Percentiles rank a stretch among this genome's conserved stretches.
These are phyloP conservation scores for Lippia alba DNA, from an alignment of 305 asterid genomes.

Conservation along the genomic window DNA sequence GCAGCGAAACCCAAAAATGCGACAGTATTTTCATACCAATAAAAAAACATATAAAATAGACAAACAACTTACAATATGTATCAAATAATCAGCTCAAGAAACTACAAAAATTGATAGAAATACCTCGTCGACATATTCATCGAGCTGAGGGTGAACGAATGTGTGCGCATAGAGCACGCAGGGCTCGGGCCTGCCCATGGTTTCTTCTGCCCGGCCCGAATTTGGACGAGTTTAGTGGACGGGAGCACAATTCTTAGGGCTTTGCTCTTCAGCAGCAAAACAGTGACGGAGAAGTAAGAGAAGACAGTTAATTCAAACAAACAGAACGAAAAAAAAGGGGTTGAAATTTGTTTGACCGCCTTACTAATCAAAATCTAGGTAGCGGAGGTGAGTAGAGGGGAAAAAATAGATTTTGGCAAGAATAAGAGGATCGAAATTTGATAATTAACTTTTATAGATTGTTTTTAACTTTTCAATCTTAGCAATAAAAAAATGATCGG, in stretches of 20 bases:
- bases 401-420: too few relatives aligned
- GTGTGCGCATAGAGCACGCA: constrained; percentile 91
- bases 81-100: background rate
- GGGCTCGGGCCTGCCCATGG: constrained; percentile 90
- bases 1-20: too few relatives aligned
- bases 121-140: constrained; percentile 95
- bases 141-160: constrained; percentile 73
- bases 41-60: constrained; percentile 11
- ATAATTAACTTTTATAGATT: too few relatives aligned
- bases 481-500: too few relatives aligned
- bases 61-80: constrained; percentile 4
- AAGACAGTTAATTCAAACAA: background rate
- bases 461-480: too few relatives aligned
- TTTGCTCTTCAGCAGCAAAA: background rate
- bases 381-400: too few relatives aligned
- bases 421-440: too few relatives aligned
- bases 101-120: background rate
- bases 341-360: background rate
- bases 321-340: too few relatives aligned
- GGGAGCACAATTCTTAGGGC: constrained; percentile 17
- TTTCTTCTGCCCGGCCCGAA: constrained; percentile 29
- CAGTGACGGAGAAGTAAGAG: background rate
- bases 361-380: background rate
- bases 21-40: background rate
- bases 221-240: constrained; percentile 19